These are phyloP conservation scores for Cyberlindnera subsufficiens DNA, from an alignment of 805 yeast species.

Conservation along the genomic window DNA sequence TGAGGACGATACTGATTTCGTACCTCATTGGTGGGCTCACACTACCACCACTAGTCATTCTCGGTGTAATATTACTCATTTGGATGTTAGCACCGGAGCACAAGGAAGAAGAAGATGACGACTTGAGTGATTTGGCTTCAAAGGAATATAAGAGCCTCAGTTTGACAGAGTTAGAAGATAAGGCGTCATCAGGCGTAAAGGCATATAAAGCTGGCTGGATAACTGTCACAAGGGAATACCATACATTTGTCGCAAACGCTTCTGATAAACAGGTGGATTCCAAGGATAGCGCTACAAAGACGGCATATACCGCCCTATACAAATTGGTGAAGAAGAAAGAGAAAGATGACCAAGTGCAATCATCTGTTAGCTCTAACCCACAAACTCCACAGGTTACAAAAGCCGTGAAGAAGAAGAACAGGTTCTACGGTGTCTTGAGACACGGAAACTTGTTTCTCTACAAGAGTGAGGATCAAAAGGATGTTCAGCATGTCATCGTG, in stretches of 20 bases:
- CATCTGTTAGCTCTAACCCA: slow-evolving; percentile 5
- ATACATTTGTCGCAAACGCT: slow-evolving; percentile 36
- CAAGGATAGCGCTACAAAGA: slow-evolving; percentile 27
- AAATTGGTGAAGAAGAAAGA: slow-evolving; percentile 39
- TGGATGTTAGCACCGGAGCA: slow-evolving; percentile 28
- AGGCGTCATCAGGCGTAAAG: slow-evolving; percentile 52
- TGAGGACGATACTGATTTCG: slow-evolving; percentile 26
- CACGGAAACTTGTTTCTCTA: slow-evolving; percentile 90
- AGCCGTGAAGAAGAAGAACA: slow-evolving; percentile 44
- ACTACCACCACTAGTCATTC: slow-evolving; percentile 54
- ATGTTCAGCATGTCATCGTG: slow-evolving; percentile 74
- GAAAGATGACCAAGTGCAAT: slow-evolving; percentile 2
- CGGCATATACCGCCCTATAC: slow-evolving; percentile 58
- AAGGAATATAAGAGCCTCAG: slow-evolving; percentile 29
- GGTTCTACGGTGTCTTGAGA: slow-evolving; percentile 65
- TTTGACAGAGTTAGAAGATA: slow-evolving; percentile 63
- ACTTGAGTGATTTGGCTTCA: slow-evolving; percentile 15
- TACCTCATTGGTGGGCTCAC: slow-evolving; percentile 81
- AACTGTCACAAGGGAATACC: slow-evolving; percentile 74
- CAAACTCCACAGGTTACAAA: slow-evolving; percentile 18
- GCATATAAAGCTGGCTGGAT: slow-evolving; percentile 73
- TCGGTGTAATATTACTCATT: slow-evolving; percentile 33
- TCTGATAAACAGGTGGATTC: slow-evolving; percentile 29
- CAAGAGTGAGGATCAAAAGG: slow-evolving; percentile 57
- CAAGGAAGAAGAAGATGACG: slow-evolving; percentile 20